Percentiles rank a stretch among this genome's conserved stretches.
Evolutionary conservation across 768 basidiomycete species (phyloP).

Genomic region (Boletus sensibilis): DNA sequence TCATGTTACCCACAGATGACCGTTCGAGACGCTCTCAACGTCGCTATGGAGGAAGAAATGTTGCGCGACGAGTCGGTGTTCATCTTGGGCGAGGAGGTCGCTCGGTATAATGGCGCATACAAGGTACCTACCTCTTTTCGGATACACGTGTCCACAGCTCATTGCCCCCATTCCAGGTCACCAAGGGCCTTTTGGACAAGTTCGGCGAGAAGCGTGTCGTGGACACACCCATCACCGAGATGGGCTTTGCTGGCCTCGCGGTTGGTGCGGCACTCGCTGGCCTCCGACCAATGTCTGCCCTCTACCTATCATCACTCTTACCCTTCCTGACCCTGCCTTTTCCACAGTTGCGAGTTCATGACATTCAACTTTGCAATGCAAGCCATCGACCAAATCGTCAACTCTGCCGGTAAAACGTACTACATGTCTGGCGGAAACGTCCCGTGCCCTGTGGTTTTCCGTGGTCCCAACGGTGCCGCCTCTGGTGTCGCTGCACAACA

Average conservation of each 20-base stretch:
- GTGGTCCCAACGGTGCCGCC: conserved; percentile 98
- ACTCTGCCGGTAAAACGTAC: conserved; percentile 99
- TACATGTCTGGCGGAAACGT: conserved; percentile 99
- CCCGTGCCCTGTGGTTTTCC: conserved; percentile 98
- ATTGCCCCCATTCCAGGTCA: conserved; percentile 57
- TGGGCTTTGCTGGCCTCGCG: conserved; percentile 97
- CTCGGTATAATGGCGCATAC: conserved; percentile 97
- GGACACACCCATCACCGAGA: conserved; percentile 96
- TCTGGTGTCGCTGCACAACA: conserved; percentile 96
- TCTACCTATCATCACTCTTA: not conserved
- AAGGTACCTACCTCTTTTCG: conserved; percentile 51
- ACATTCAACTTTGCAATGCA: conserved; percentile 99
- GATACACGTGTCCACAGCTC: conserved; percentile 9
- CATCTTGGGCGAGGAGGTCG: conserved; percentile 96
- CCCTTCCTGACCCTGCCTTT: conserved; percentile 9
- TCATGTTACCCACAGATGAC: conserved; percentile 67
- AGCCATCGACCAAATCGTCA: conserved; percentile 99
- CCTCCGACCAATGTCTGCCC: conserved; percentile 81
- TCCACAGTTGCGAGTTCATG: conserved; percentile 94
- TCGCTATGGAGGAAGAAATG: conserved; percentile 99
- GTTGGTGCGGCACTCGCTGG: conserved; percentile 94
- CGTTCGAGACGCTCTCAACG: conserved; percentile 95
- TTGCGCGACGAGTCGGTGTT: conserved; percentile 92
- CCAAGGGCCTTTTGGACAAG: conserved; percentile 98
- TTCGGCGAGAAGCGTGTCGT: conserved; percentile 98